Base-by-base conservation (phyloP, 2,329 filamentous ascomycete genomes). In the Exophiala phaeomuriformis region DNA sequence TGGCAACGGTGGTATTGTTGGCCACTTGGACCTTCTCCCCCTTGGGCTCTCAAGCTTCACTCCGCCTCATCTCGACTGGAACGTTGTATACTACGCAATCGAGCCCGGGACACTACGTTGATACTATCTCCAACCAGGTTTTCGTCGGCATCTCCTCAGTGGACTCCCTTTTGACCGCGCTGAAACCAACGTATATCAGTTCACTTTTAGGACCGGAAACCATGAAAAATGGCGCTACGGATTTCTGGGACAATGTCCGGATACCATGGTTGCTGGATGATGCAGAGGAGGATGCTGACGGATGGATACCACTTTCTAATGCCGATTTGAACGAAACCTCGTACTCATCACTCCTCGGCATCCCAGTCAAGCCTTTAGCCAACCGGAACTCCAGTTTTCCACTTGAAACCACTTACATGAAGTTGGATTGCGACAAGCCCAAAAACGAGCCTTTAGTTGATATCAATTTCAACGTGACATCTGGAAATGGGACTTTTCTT, bases 201-300 rank as follows among this genome's bases (percentile, higher is more conserved):
- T 49, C 55, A 12, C 27, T 63, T 5, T 39, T 59, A 6, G 54
- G 57, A 27, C 49, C 58, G 2, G 35, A 45, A 27, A 51, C 47
- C 2, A 44, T 55, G 27, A 61, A 58, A 36, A 42, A 42, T n/a
- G 42, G 49, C 4, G 50, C 52, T 6, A 58, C 41, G 43, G 62
- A 63, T 55, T 39, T 56, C 5, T 64, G 58, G 56, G 56, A 56
- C 6, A 61, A 62, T 46, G 54, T 63, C 12, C 61, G 55, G 41
- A 60, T 63, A 4, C 61, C 62, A 4, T 55, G 50, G 41, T 50
- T 63, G 12, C 28, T 30, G 9, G 41, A 49, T 27, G 32, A 30
- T 29, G 33, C 43, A 3, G 41, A 35, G 1, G 44, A 52, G 29
- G 39, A 50, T 32, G 9, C 36, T 29, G 48, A 61, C 9, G 59